Evolutionary conservation across 441 rosid genomes (phyloP).

Genomic region (Pelargonium australe): DNA sequence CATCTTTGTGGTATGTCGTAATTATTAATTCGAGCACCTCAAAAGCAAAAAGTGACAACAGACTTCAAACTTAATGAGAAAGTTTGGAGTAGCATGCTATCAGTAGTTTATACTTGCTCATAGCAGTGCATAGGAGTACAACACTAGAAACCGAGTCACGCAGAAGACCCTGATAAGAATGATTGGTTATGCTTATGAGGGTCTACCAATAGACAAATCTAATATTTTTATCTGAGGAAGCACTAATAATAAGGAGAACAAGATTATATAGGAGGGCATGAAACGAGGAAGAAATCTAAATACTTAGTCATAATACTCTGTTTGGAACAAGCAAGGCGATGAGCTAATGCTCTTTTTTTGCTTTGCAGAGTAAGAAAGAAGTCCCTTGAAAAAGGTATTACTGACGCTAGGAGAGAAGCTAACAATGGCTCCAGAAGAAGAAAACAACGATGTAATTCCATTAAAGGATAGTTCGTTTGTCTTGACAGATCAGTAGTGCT

Average conservation of each 20-base stretch:
- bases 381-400: neutral
- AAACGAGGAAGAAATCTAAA: neutral
- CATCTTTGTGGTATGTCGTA: no score
- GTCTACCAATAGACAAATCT: neutral
- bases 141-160: neutral
- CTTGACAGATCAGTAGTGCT: no score
- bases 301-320: neutral
- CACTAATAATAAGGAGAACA: neutral
- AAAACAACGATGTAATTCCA: neutral
- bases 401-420: slow-evolving; percentile 1
- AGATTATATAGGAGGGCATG: neutral
- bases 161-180: neutral
- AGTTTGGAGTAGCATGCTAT: neutral
- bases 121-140: neutral
- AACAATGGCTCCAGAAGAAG: neutral
- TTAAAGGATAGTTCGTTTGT: no score
- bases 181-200: neutral
- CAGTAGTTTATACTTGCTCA: neutral
- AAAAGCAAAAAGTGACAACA: neutral
- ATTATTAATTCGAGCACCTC: no score
- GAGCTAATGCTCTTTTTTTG: neutral
- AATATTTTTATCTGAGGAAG: neutral
- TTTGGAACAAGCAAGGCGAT: neutral
- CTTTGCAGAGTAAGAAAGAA: neutral
- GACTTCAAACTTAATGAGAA: neutral